Evolutionary conservation across 2,329 filamentous ascomycete species (phyloP), one percentile per base, ranked within the genome.

Genomic region (Alternaria tenuissima): DNA sequence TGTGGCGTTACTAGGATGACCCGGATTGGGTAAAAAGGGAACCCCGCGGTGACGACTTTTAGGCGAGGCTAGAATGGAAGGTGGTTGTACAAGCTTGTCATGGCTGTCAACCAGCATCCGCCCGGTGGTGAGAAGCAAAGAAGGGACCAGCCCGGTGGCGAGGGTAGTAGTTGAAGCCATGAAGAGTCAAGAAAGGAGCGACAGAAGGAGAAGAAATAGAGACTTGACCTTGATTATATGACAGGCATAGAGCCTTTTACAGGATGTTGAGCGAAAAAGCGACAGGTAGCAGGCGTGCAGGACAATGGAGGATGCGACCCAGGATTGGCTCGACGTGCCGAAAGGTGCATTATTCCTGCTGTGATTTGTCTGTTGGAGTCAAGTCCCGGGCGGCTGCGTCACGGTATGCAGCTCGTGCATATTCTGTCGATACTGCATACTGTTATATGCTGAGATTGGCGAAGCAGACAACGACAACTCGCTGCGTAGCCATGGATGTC

Each of bases 271-370:
- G 38, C 47, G 59, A 69, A 61, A 56, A 70, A 68, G 58, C 34
- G 66, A 70, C 66, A 49, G 49, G 62, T 64, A 61, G 64, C 39
- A 54, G 52, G 46, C 39, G 11, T 48, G 53, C 49, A 30, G 56
- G 14, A 48, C 41, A 55, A 49, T 55, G 47, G 60, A 52, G 57
- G 55, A 44, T 42, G 30, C 26, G 44, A 55, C 59, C 49, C 62
- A 61, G 43, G 55, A 51, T 36, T 38, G 30, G 34, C n/a, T 67
- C 62, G 61, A 63, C 47, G 66, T 64, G 63, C 62, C 64, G 63
- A 65, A 57, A 38, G 39, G 20, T 26, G 34, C 44, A 22, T 44
- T 26, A 18, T 14, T 18, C n/a, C 30, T n/a, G 39, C 55, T 47
- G 22, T 59, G 52, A 57, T 63, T 67, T 48, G 61, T 52, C 34